A percentile compares a stretch with the other conserved stretches of the same genome.
Evolutionary conservation across 257 asterid genomes (phyloP).

Genomic region (Pogostemon cablin): DNA sequence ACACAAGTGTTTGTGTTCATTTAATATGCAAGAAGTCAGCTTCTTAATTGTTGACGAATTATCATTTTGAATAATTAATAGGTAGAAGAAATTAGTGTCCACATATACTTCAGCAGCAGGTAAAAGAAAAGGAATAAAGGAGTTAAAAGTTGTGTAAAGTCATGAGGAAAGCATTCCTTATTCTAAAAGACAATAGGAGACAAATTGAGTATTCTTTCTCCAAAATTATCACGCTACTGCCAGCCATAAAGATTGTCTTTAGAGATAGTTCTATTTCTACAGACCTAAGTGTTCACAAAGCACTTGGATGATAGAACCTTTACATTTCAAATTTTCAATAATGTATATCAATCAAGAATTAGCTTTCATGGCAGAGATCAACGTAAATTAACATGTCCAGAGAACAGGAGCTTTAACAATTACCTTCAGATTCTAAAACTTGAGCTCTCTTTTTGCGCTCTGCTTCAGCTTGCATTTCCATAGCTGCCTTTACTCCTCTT

Average conservation of each 20-base stretch:
- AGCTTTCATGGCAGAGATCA: constrained; percentile 6
- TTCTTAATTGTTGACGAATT: too few relatives aligned
- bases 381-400: constrained; percentile 1
- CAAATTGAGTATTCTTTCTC: neutral
- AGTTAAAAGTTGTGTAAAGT: neutral
- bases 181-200: neutral
- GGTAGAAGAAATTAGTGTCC: neutral
- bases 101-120: neutral
- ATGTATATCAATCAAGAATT: neutral
- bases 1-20: too few relatives aligned
- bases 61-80: neutral
- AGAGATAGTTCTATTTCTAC: neutral
- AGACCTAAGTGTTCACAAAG: neutral
- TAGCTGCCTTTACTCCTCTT: constrained; percentile 80
- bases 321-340: neutral
- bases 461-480: constrained; percentile 99
- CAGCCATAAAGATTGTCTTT: constrained; percentile 2
- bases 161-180: neutral
- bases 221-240: neutral
- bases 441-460: constrained; percentile 96
- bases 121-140: neutral
- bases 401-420: constrained; percentile 14
- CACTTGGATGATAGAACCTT: neutral
- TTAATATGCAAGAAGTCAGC: too few relatives aligned
- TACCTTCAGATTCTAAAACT: constrained; percentile 92